Percentiles rank a stretch among this genome's conserved stretches.
Conservation (phyloP, 179 eudicot genomes). For the Sideroxylon spinosum region DNA sequence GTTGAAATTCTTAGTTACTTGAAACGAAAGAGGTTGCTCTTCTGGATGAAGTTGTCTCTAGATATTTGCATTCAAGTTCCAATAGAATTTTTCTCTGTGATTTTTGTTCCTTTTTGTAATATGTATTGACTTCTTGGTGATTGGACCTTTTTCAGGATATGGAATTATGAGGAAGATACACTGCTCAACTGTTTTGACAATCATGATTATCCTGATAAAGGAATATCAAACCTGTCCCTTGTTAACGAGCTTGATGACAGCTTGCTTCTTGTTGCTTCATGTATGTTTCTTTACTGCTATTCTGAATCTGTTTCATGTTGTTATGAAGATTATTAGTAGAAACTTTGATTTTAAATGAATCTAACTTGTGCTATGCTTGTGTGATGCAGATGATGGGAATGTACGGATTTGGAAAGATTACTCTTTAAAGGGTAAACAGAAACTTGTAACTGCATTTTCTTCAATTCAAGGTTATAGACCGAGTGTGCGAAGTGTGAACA, state of each 20-base stretch:
- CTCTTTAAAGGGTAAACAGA: conserved; percentile 55
- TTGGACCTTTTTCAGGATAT: conserved; percentile 48
- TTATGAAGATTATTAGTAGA: neutral
- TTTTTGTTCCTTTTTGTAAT: neutral
- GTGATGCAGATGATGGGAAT: conserved; percentile 71
- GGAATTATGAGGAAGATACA: conserved; percentile 92
- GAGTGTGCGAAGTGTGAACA: conserved; percentile 46
- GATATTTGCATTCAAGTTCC: neutral
- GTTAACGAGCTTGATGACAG: conserved; percentile 91
- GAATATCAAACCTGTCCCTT: conserved; percentile 84
- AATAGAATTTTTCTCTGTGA: neutral
- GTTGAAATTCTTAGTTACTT: neutral
- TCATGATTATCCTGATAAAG: conserved; percentile 78
- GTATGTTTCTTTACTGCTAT: conserved; percentile 32
- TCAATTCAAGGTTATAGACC: conserved; percentile 68
- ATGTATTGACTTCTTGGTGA: neutral
- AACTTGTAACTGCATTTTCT: conserved; percentile 88
- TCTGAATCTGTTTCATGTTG: neutral
- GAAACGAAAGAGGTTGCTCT: neutral
- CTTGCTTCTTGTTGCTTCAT: conserved; percentile 85
- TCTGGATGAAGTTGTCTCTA: neutral
- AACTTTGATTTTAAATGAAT: neutral
- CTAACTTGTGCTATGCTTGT: neutral
- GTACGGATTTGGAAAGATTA: conserved; percentile 92
- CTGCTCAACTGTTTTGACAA: conserved; percentile 78